Conservation (phyloP, 2,329 filamentous ascomycete species). For the Thielaviopsis euricoi region DNA sequence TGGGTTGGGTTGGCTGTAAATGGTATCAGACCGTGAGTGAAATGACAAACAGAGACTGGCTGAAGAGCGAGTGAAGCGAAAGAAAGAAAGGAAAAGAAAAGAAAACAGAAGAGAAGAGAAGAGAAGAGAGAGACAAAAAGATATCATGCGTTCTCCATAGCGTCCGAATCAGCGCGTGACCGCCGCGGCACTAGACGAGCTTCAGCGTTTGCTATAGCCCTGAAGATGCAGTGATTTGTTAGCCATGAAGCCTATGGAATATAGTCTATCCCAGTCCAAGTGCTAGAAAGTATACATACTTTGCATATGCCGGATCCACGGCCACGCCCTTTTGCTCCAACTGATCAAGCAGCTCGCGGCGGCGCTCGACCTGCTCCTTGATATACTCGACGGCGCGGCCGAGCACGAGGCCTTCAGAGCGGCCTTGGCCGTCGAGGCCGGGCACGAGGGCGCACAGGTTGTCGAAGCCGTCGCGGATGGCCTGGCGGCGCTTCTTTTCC, state of each 20-base stretch:
- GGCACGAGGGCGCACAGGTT: constrained; percentile 65
- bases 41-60: too few species aligned
- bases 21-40: too few species aligned
- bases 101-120: neutral
- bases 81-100: neutral
- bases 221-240: too few species aligned
- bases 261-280: too few species aligned
- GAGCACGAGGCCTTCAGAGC: constrained; percentile 74
- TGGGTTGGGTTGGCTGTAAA: too few species aligned
- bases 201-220: constrained; percentile 7
- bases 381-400: constrained; percentile 53
- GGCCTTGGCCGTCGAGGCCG: constrained; percentile 64
- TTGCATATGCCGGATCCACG: constrained; percentile 23
- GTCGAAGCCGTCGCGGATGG: constrained; percentile 73
- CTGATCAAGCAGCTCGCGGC: constrained; percentile 38
- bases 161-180: neutral
- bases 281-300: constrained; percentile 1
- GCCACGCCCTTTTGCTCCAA: constrained; percentile 42
- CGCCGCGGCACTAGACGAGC: constrained; percentile 2
- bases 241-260: too few species aligned
- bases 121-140: neutral
- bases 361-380: constrained; percentile 39
- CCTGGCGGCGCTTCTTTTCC: constrained; percentile 32
- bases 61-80: neutral
- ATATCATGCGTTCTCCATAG: neutral